Evolutionary conservation across 352 stramenopile genomes (phyloP).

Genomic region (Globisporangium apiculatum): DNA sequence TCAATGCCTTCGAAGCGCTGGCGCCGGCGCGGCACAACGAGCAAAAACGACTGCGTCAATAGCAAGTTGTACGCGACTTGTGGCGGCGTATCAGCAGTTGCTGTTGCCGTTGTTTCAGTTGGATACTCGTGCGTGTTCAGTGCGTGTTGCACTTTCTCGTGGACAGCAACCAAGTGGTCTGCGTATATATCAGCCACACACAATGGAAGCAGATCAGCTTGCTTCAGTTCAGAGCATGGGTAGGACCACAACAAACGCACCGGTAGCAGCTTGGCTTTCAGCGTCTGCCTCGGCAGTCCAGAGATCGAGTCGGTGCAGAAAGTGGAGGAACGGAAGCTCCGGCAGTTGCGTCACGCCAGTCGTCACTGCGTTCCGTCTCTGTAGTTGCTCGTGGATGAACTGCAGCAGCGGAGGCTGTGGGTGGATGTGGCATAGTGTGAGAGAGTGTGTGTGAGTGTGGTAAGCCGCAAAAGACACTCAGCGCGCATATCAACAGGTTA

Average conservation of each 20-base stretch:
- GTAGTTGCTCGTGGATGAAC: constrained; percentile 56
- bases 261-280: constrained; percentile 37
- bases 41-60: constrained; percentile 65
- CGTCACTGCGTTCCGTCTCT: constrained; percentile 4
- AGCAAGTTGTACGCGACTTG: constrained; percentile 70
- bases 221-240: not conserved
- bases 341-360: constrained; percentile 41
- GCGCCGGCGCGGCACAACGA: constrained; percentile 54
- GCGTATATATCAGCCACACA: not conserved
- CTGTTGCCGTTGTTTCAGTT: not conserved
- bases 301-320: constrained; percentile 55
- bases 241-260: constrained; percentile 11
- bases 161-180: constrained; percentile 34
- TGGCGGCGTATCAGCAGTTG: not conserved
- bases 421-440: not conserved
- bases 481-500: not conserved
- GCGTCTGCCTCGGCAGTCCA: constrained; percentile 6
- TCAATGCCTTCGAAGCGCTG: constrained; percentile 59
- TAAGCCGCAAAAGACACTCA: not conserved
- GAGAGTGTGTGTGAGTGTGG: not conserved
- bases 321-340: constrained; percentile 70
- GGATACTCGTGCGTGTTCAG: constrained; percentile 37
- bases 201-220: not conserved
- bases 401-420: constrained; percentile 59
- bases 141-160: constrained; percentile 35